phyloP scores from a whole-genome alignment of 768 basidiomycete genomes.

The Sarcodon sp. region DNA sequence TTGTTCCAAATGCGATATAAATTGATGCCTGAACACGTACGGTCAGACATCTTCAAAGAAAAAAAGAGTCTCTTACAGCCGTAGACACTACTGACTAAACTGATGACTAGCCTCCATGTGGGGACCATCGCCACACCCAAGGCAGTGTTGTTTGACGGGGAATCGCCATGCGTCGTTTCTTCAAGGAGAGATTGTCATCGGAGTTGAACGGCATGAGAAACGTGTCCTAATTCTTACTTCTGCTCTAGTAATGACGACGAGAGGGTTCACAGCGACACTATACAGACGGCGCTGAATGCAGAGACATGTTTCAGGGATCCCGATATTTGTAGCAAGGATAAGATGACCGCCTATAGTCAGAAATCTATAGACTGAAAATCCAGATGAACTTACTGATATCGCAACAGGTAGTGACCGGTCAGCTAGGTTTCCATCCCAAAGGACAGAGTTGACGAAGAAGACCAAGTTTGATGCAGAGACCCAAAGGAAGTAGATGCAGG shows the following conservation, averaged over 20 bases:
- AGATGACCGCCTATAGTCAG: constrained; percentile 1
- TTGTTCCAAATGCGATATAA: constrained; percentile 18
- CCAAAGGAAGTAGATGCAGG: constrained; percentile 66
- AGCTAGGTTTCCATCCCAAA: constrained; percentile 26
- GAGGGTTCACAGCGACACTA: background rate
- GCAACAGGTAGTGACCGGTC: constrained; percentile 33
- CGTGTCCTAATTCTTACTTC: background rate
- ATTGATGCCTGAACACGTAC: constrained; percentile 9
- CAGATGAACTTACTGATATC: constrained; percentile 28
- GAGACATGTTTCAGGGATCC: background rate
- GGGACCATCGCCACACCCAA: constrained; percentile 21
- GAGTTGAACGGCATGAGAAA: constrained; percentile 26
- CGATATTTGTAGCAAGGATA: background rate
- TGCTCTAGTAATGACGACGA: background rate
- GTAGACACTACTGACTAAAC: constrained; percentile 16
- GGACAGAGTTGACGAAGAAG: constrained; percentile 30
- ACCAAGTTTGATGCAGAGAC: constrained; percentile 41
- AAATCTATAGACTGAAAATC: background rate
- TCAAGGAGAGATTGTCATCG: constrained; percentile 26
- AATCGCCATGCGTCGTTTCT: background rate
- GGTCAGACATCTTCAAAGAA: background rate
- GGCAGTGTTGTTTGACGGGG: constrained; percentile 15
- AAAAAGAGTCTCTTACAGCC: constrained; percentile 15
- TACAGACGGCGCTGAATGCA: background rate
- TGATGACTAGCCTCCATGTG: constrained; percentile 22